Conservation (phyloP, 768 basidiomycete species). For the Boletus reticulatus region DNA sequence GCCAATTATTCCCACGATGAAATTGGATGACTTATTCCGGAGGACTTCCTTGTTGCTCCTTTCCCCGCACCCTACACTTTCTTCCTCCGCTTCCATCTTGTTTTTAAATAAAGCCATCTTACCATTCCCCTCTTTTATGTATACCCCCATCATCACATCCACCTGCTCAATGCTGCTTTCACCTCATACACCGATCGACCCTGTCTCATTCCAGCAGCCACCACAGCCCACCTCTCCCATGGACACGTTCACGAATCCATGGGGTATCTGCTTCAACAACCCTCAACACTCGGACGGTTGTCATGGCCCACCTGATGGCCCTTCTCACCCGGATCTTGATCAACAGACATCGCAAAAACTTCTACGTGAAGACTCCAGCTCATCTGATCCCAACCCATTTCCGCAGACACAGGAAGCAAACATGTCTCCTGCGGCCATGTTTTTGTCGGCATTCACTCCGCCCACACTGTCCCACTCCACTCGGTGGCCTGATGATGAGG, state of each 20-base stretch:
- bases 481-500: slow-evolving; percentile 60
- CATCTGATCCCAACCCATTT: not conserved
- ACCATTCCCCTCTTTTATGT: not conserved
- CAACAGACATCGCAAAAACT: slow-evolving; percentile 22
- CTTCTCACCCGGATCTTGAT: slow-evolving; percentile 27
- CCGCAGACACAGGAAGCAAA: slow-evolving; percentile 16
- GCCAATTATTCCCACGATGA: slow-evolving; percentile 13
- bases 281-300: slow-evolving; percentile 3
- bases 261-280: slow-evolving; percentile 3
- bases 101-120: not conserved
- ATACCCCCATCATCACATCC: not conserved
- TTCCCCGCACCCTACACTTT: slow-evolving; percentile 7
- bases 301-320: not conserved
- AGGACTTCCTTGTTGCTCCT: slow-evolving; percentile 9
- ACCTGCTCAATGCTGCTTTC: not conserved
- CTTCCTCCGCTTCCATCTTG: not conserved
- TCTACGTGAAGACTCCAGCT: slow-evolving; percentile 1
- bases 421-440: slow-evolving; percentile 71
- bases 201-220: slow-evolving; percentile 4
- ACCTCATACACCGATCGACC: not conserved
- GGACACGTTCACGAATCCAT: slow-evolving; percentile 9
- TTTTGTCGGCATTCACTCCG: slow-evolving; percentile 63
- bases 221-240: slow-evolving; percentile 3
- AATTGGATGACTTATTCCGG: slow-evolving; percentile 21
- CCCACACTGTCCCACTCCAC: slow-evolving; percentile 31